Conservation (phyloP, 164 flowering plant genomes). For the Vitis labrusca region DNA sequence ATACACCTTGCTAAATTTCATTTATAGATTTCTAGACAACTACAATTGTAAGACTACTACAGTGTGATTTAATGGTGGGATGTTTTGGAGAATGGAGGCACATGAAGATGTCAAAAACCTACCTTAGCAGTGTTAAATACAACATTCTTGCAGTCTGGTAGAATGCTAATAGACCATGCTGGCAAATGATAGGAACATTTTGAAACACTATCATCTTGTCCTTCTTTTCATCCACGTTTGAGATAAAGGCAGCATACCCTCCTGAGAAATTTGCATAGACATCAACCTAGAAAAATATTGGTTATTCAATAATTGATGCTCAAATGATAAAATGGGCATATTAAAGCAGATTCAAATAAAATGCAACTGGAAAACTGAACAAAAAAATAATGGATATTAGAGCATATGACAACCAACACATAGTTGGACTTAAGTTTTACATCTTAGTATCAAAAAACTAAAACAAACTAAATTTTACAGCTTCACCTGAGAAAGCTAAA, state of each 20-base stretch:
- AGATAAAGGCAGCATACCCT: slow-evolving; percentile 83
- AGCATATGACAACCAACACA: too few species aligned
- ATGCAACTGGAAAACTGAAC: too few species aligned
- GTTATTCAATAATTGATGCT: background rate
- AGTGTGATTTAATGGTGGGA: background rate
- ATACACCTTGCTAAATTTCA: too few species aligned
- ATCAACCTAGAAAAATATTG: slow-evolving; percentile 58
- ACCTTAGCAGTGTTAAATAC: slow-evolving; percentile 95
- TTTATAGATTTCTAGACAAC: too few species aligned
- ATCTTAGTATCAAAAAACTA: too few species aligned
- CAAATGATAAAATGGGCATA: too few species aligned
- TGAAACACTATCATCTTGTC: slow-evolving; percentile 60
- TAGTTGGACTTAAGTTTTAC: too few species aligned
- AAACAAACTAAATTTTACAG: too few species aligned
- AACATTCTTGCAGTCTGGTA: slow-evolving; percentile 94
- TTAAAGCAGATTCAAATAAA: too few species aligned
- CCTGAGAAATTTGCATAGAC: slow-evolving; percentile 70
- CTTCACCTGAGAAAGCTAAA: too few species aligned
- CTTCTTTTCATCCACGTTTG: slow-evolving; percentile 77
- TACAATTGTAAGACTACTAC: too few species aligned
- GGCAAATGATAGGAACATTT: slow-evolving; percentile 79
- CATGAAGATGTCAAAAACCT: background rate
- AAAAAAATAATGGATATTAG: too few species aligned
- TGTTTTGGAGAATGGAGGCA: background rate
- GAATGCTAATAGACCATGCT: slow-evolving; percentile 98